These are phyloP conservation scores for Leishmania tropica DNA, from an alignment of 208 protist species.

Conservation along the genomic window DNA sequence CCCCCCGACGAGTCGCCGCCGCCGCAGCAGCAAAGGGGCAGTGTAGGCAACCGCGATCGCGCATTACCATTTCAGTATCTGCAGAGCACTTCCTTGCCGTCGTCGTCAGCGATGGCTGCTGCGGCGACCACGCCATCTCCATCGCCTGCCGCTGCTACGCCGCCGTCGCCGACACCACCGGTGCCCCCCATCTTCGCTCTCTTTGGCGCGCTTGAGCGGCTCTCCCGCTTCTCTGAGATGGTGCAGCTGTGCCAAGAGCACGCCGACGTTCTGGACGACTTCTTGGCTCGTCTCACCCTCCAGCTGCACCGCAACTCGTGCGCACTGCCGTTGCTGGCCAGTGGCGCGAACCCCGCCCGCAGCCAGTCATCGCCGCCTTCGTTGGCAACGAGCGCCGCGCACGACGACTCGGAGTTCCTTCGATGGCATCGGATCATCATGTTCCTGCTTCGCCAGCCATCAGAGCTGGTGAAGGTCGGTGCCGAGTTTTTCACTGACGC, in stretches of 20 bases:
- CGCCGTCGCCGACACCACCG: background rate
- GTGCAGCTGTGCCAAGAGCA: constrained; percentile 41
- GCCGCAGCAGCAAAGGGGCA: background rate
- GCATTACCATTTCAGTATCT: background rate
- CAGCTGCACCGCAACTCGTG: constrained; percentile 27
- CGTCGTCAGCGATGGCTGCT: background rate
- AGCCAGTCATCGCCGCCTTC: background rate
- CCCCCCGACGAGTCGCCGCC: background rate
- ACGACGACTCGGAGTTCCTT: constrained; percentile 28
- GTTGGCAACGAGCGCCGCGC: background rate
- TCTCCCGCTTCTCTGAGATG: constrained; percentile 54
- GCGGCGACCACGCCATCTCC: background rate
- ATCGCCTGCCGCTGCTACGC: background rate
- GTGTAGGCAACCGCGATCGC: background rate
- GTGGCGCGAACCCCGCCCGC: background rate
- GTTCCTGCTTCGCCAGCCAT: constrained; percentile 34
- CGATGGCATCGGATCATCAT: constrained; percentile 34
- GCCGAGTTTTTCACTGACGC: constrained; percentile 71
- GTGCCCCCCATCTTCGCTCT: constrained; percentile 55
- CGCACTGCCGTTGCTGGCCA: background rate
- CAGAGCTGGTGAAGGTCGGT: constrained; percentile 34
- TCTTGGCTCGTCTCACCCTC: constrained; percentile 32
- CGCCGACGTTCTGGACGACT: constrained; percentile 39
- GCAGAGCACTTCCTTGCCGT: constrained; percentile 4
- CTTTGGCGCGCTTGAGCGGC: constrained; percentile 69